Conservation (phyloP, 106 monocot species). For the Platanthera guangdongensis region DNA sequence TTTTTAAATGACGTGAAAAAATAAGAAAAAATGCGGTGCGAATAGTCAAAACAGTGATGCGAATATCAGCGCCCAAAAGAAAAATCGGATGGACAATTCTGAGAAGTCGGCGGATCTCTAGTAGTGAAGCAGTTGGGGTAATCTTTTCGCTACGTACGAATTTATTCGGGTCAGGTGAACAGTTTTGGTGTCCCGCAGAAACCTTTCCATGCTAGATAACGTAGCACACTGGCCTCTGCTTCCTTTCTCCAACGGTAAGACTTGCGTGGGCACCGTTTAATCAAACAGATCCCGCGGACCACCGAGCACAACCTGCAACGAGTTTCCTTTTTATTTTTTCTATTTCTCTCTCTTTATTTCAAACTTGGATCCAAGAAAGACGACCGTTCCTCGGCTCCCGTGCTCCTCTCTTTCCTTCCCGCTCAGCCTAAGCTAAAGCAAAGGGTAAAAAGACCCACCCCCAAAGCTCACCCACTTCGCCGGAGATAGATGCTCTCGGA, state of each 20-base stretch:
- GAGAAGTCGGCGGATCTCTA: too few species aligned
- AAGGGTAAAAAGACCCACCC: not conserved
- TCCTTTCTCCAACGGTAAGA: not conserved
- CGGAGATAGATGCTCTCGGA: conserved; percentile 5
- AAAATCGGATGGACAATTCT: too few species aligned
- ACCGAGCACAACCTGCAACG: not conserved
- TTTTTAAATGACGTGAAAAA: too few species aligned
- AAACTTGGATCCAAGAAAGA: conserved; percentile 20
- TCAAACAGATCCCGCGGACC: not conserved
- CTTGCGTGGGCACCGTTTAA: not conserved
- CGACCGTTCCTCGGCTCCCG: conserved; percentile 46
- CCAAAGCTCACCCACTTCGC: conserved; percentile 3
- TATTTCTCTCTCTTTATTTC: conserved; percentile 9
- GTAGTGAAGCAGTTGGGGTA: not conserved
- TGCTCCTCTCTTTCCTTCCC: conserved; percentile 10
- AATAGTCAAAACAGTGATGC: too few species aligned
- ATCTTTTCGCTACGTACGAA: not conserved
- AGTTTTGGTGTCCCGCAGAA: conserved; percentile 4
- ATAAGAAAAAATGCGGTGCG: too few species aligned
- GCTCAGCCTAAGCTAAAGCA: not conserved
- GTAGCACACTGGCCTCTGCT: not conserved
- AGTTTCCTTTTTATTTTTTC: not conserved
- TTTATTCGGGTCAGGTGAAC: not conserved
- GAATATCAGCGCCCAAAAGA: too few species aligned
- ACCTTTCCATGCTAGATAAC: not conserved